Evolutionary conservation across 163 green algal species (phyloP).

Genomic region (Botryococcus braunii): DNA sequence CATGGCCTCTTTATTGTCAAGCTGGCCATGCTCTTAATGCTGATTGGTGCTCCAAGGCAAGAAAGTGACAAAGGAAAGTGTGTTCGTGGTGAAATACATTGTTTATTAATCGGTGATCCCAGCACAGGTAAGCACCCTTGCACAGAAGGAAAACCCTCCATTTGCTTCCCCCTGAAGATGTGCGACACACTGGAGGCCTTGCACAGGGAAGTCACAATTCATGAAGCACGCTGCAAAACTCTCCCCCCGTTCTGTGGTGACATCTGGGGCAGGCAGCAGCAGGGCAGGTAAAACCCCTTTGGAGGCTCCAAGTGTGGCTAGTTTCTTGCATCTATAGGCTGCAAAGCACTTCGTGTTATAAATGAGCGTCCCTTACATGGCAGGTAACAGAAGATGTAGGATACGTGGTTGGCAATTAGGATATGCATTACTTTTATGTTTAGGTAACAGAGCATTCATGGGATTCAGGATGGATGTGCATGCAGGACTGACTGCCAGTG

Average conservation of each 20-base stretch:
- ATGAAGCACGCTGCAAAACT: conserved; percentile 76
- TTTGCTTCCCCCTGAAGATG: neutral
- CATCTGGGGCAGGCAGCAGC: conserved; percentile 52
- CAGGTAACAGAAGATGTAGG: neutral
- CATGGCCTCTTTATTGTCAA: conserved; percentile 59
- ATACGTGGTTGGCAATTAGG: neutral
- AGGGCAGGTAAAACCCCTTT: conserved; percentile 65
- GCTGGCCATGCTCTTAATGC: conserved; percentile 65
- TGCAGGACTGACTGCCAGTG: too few relatives aligned
- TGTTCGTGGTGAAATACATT: conserved; percentile 63
- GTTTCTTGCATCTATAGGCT: neutral
- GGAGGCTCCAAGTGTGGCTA: conserved; percentile 20
- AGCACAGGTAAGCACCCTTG: conserved; percentile 41
- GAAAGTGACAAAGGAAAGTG: conserved; percentile 8
- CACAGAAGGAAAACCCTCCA: neutral
- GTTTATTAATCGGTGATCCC: conserved; percentile 88
- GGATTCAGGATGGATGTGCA: neutral
- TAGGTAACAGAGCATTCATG: neutral
- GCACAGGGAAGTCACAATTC: conserved; percentile 85
- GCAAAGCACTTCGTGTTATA: neutral
- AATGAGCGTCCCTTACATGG: neutral
- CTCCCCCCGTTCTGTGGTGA: conserved; percentile 51
- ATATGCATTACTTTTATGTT: neutral
- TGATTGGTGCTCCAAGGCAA: conserved; percentile 69
- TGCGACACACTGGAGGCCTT: neutral